These are phyloP conservation scores for Stipa capillata DNA, from an alignment of 176 grass and related monocot genomes.

Conservation along the genomic window DNA sequence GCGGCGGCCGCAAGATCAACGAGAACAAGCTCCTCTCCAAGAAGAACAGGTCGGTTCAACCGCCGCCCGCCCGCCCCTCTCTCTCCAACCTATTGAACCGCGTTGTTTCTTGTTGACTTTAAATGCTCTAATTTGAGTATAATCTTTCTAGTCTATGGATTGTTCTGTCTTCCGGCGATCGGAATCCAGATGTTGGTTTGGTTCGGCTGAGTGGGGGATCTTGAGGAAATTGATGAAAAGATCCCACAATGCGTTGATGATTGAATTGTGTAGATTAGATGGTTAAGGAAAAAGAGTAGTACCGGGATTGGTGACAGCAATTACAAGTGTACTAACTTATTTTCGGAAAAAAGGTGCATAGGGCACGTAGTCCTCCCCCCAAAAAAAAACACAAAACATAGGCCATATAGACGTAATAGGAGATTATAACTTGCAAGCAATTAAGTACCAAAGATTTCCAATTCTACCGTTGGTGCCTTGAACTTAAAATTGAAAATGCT, in stretches of 20 bases:
- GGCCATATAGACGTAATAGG: too few species aligned
- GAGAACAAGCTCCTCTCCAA: slow-evolving; percentile 99
- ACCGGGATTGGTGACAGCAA: neutral
- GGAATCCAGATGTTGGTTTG: neutral
- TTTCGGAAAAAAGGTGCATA: too few species aligned
- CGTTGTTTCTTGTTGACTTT: neutral
- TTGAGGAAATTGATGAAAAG: neutral
- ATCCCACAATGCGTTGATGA: neutral
- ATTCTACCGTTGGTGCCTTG: neutral
- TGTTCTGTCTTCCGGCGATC: neutral
- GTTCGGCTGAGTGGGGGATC: neutral
- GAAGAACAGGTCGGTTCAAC: slow-evolving; percentile 62
- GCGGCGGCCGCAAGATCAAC: slow-evolving; percentile 96
- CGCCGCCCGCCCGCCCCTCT: too few species aligned
- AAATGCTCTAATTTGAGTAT: neutral
- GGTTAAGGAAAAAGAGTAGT: neutral
- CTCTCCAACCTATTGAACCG: neutral
- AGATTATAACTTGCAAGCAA: too few species aligned
- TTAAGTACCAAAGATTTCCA: neutral
- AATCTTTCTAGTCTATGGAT: neutral
- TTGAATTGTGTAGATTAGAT: neutral
- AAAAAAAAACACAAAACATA: too few species aligned
- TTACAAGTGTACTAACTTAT: neutral
- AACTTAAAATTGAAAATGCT: neutral
- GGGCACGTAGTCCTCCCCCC: too few species aligned